A percentile compares a stretch with the other conserved stretches of the same genome.
These are phyloP conservation scores for Tubosaeta sp. DNA, from an alignment of 768 basidiomycete genomes.

Conservation along the genomic window DNA sequence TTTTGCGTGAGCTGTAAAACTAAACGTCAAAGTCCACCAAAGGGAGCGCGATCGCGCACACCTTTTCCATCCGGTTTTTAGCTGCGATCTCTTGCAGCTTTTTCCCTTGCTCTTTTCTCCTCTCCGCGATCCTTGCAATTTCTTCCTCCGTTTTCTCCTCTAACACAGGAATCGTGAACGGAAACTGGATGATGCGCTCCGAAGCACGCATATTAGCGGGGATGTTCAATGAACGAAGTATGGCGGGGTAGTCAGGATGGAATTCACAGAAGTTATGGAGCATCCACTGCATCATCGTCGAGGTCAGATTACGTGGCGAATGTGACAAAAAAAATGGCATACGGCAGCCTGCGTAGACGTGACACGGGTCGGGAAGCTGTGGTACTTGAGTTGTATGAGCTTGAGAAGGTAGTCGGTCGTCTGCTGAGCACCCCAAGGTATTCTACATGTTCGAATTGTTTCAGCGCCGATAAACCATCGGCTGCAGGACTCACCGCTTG, in stretches of 20 bases:
- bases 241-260: slow-evolving; percentile 65
- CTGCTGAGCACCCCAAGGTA: slow-evolving; percentile 92
- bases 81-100: slow-evolving; percentile 90
- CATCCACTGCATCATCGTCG: slow-evolving; percentile 68
- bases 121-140: slow-evolving; percentile 69
- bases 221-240: slow-evolving; percentile 63
- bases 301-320: not conserved
- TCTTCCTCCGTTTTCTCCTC: slow-evolving; percentile 94
- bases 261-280: slow-evolving; percentile 83
- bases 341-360: slow-evolving; percentile 75
- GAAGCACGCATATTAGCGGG: slow-evolving; percentile 58
- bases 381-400: slow-evolving; percentile 92
- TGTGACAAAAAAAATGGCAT: slow-evolving; percentile 22
- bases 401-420: slow-evolving; percentile 90
- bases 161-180: slow-evolving; percentile 55
- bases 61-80: slow-evolving; percentile 82
- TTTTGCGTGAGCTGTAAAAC: slow-evolving; percentile 60
- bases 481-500: slow-evolving; percentile 59
- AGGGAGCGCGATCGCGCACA: slow-evolving; percentile 21
- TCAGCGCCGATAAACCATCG: not conserved
- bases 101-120: slow-evolving; percentile 78
- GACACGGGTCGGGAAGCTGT: slow-evolving; percentile 84
- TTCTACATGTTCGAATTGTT: slow-evolving; percentile 44
- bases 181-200: slow-evolving; percentile 84
- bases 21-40: not conserved